Evolutionary conservation across 177 flowering plant genomes (phyloP).

Genomic region (Telopea speciosissima): DNA sequence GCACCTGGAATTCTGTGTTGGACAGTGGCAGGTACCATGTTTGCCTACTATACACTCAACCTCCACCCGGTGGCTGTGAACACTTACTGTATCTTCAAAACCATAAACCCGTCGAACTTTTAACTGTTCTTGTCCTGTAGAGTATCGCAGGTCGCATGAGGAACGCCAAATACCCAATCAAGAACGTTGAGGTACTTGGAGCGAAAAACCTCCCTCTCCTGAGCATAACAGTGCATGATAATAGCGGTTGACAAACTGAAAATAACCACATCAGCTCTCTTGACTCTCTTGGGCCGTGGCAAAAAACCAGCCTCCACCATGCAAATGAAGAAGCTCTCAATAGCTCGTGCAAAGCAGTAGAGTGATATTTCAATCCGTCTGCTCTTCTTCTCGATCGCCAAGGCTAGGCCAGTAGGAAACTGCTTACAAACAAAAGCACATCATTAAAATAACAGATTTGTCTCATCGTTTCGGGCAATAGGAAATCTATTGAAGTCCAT

Average conservation of each 20-base stretch:
- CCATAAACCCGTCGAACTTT: not conserved
- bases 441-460: not conserved
- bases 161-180: constrained; percentile 98
- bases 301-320: constrained; percentile 64
- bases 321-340: constrained; percentile 92
- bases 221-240: constrained; percentile 92
- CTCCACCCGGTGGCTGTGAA: too few species aligned
- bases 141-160: constrained; percentile 50
- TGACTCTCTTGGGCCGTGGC: constrained; percentile 46
- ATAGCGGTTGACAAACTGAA: constrained; percentile 92
- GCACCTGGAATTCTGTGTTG: too few species aligned
- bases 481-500: not conserved
- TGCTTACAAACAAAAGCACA: constrained; percentile 21
- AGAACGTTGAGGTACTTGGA: constrained; percentile 94
- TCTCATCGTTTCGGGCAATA: not conserved
- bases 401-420: constrained; percentile 89
- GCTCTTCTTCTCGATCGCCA: constrained; percentile 94
- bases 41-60: too few species aligned
- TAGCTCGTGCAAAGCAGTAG: constrained; percentile 86
- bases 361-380: constrained; percentile 89
- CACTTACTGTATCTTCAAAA: not conserved
- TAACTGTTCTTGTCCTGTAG: constrained; percentile 33
- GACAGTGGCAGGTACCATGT: too few species aligned
- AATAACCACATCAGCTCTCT: constrained; percentile 73
- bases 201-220: constrained; percentile 85